Conservation (phyloP, 768 basidiomycete genomes). For the Russula abietina region DNA sequence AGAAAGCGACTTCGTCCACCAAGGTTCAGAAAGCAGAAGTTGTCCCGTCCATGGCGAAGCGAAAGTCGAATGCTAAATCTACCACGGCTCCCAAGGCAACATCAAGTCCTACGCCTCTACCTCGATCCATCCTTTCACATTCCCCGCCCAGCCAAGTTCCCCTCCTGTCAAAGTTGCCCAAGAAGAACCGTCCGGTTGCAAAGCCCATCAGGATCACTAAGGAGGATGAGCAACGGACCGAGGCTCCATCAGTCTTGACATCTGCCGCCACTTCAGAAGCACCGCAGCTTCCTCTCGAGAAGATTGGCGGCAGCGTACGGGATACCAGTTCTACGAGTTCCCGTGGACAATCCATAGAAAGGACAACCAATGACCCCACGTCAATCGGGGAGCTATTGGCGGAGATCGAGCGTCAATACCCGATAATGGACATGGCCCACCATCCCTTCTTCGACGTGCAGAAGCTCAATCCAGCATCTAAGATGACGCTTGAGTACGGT, state of each 20-base stretch:
- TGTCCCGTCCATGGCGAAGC: constrained; percentile 15
- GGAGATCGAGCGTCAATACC: constrained; percentile 57
- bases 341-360: constrained; percentile 56
- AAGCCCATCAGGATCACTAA: constrained; percentile 55
- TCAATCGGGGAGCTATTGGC: constrained; percentile 61
- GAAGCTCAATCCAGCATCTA: constrained; percentile 67
- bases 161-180: constrained; percentile 75
- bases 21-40: constrained; percentile 21
- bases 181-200: constrained; percentile 65
- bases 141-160: constrained; percentile 56
- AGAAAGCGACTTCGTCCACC: constrained; percentile 8
- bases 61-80: constrained; percentile 29
- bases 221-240: constrained; percentile 45
- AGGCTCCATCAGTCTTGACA: constrained; percentile 39
- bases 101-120: constrained; percentile 24
- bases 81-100: constrained; percentile 21
- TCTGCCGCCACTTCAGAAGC: constrained; percentile 47
- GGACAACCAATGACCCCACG: constrained; percentile 39
- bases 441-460: constrained; percentile 72
- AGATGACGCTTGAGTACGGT: constrained; percentile 77
- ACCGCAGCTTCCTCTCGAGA: constrained; percentile 35
- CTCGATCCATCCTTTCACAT: constrained; percentile 21
- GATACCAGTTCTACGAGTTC: constrained; percentile 52
- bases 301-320: constrained; percentile 28
- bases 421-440: constrained; percentile 56